Evolutionary conservation across 148 eudicot genomes (phyloP).

Genomic region (Rhododendron simsii): DNA sequence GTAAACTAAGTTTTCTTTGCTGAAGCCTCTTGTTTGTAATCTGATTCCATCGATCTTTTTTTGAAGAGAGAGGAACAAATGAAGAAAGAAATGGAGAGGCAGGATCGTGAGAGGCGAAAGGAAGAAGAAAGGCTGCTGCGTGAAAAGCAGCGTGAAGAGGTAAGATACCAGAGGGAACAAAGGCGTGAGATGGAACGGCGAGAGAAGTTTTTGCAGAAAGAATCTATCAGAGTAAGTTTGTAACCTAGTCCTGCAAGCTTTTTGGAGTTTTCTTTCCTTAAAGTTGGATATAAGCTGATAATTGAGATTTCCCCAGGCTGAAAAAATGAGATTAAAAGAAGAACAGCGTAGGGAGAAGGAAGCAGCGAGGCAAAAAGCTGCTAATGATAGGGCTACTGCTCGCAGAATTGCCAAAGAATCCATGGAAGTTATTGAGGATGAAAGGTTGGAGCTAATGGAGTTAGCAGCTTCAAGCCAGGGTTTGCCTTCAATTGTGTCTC

Average conservation of each 20-base stretch:
- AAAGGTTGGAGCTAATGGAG: constrained; percentile 89
- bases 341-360: constrained; percentile 82
- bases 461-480: constrained; percentile 73
- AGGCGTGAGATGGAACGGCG: constrained; percentile 90
- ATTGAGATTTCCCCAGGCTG: constrained; percentile 43
- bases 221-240: constrained; percentile 64
- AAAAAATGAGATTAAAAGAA: constrained; percentile 79
- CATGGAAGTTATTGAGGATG: constrained; percentile 84
- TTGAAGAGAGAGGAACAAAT: constrained; percentile 88
- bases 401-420: constrained; percentile 94
- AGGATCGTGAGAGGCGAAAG: constrained; percentile 80
- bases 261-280: neutral
- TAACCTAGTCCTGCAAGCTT: neutral
- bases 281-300: constrained; percentile 1
- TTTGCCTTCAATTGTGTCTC: constrained; percentile 67
- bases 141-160: constrained; percentile 90
- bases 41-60: constrained; percentile 13
- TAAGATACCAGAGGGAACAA: constrained; percentile 79
- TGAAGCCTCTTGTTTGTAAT: constrained; percentile 7
- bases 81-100: constrained; percentile 94
- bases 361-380: constrained; percentile 88
- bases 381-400: constrained; percentile 87
- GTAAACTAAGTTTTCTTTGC: neutral
- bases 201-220: constrained; percentile 75
- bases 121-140: constrained; percentile 92